Conservation (phyloP, 768 basidiomycete species). For the Saitozyma podzolica region DNA sequence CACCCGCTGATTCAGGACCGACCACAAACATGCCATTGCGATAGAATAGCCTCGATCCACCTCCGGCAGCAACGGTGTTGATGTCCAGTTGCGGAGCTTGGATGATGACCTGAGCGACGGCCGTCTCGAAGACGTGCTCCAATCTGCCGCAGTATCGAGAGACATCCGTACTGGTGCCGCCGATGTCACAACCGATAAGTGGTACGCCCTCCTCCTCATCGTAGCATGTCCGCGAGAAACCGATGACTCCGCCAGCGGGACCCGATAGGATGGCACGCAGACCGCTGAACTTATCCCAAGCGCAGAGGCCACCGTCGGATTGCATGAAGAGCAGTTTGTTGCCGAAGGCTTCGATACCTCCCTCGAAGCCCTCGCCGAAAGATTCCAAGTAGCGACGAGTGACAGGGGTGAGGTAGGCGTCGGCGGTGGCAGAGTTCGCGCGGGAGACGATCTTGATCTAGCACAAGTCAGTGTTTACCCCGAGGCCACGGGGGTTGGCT, state of each 20-base stretch:
- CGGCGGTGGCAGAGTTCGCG: constrained; percentile 85
- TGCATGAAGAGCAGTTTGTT: constrained; percentile 80
- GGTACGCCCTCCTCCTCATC: constrained; percentile 75
- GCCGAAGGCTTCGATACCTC: constrained; percentile 48
- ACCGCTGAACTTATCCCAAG: constrained; percentile 72
- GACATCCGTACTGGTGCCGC: constrained; percentile 35
- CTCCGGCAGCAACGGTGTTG: constrained; percentile 73
- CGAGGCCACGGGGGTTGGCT: no score
- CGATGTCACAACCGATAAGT: constrained; percentile 54
- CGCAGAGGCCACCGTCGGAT: constrained; percentile 62
- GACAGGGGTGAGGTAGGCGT: constrained; percentile 91
- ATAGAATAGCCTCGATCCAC: constrained; percentile 84
- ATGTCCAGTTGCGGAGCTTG: constrained; percentile 22
- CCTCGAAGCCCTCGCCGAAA: constrained; percentile 78
- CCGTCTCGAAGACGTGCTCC: constrained; percentile 64
- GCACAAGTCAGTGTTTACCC: no score
- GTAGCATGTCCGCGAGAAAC: constrained; percentile 78
- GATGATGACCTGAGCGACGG: constrained; percentile 12
- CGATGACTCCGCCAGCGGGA: constrained; percentile 92
- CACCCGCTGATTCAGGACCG: constrained; percentile 88
- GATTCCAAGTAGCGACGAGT: constrained; percentile 78
- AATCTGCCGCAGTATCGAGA: constrained; percentile 62
- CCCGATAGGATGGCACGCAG: constrained; percentile 82
- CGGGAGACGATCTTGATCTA: constrained; percentile 81
- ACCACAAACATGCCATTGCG: constrained; percentile 84